A percentile compares a stretch with the other conserved stretches of the same genome.
These are phyloP conservation scores for Neurospora sp. DNA, from an alignment of 495 filamentous ascomycete genomes.

Conservation along the genomic window DNA sequence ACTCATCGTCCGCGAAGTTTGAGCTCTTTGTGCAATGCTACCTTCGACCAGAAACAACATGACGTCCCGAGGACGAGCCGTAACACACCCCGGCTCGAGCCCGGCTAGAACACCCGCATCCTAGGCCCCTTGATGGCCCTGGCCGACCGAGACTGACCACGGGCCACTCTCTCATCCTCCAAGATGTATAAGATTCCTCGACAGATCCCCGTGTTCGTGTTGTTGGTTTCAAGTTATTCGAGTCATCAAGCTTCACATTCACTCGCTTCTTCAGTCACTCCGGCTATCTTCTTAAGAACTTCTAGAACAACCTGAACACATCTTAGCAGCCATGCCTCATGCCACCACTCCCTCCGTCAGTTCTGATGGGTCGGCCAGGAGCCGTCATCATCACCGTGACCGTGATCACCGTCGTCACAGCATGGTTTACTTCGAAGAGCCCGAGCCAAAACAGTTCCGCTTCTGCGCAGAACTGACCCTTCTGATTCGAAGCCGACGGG, in stretches of 20 bases:
- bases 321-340: not conserved
- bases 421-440: not conserved
- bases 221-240: not conserved
- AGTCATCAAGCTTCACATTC: not conserved
- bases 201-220: not conserved
- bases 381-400: not conserved
- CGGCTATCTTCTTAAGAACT: not conserved
- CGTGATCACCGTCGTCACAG: not conserved
- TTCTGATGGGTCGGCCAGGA: not conserved
- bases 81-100: not conserved
- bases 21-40: not conserved
- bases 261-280: not conserved
- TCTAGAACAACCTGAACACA: not conserved
- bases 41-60: not conserved
- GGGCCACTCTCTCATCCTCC: not conserved
- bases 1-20: not conserved
- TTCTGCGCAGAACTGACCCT: conserved; percentile 20
- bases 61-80: not conserved
- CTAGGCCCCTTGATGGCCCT: not conserved
- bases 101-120: not conserved
- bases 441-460: conserved; percentile 13
- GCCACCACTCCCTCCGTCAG: not conserved
- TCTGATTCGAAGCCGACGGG: conserved; percentile 17
- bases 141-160: not conserved
- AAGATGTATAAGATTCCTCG: not conserved